phyloP scores from a whole-genome alignment of 176 grass and related monocot genomes.

The Ananas comosus region DNA sequence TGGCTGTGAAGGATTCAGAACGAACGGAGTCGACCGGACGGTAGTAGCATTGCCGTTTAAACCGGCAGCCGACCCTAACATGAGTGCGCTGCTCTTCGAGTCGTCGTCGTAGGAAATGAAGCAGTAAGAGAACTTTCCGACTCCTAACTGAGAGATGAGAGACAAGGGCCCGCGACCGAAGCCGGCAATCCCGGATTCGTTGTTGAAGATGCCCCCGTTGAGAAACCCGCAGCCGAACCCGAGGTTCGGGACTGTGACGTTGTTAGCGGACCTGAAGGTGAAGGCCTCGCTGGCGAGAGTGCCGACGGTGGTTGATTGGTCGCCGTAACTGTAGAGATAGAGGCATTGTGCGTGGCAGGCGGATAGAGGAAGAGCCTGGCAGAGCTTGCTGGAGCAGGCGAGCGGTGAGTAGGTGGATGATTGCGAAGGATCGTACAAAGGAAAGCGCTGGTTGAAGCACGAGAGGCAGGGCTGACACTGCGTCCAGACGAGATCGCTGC shows the following conservation, averaged over 20 bases:
- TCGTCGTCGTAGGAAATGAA: slow-evolving; percentile 25
- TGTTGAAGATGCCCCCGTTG: slow-evolving; percentile 15
- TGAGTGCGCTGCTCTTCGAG: slow-evolving; percentile 22
- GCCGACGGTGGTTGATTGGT: slow-evolving; percentile 28
- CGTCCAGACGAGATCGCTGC: slow-evolving; percentile 57
- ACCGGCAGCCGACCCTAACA: slow-evolving; percentile 43
- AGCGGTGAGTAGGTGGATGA: slow-evolving; percentile 34
- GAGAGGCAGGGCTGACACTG: slow-evolving; percentile 11
- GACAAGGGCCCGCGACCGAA: slow-evolving; percentile 39
- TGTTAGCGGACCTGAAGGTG: slow-evolving; percentile 21
- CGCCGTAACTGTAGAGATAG: slow-evolving; percentile 43
- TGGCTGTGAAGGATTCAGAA: neutral
- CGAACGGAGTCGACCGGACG: slow-evolving; percentile 23
- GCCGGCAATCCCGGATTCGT: slow-evolving; percentile 34
- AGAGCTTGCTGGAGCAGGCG: slow-evolving; percentile 22
- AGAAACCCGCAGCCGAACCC: slow-evolving; percentile 43
- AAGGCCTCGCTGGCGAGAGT: slow-evolving; percentile 52
- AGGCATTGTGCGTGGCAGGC: slow-evolving; percentile 17
- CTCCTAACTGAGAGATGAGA: slow-evolving; percentile 36
- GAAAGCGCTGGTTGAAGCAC: neutral
- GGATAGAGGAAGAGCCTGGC: neutral
- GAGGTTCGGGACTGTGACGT: neutral
- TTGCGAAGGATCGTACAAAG: slow-evolving; percentile 13
- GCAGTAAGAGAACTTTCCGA: slow-evolving; percentile 62
- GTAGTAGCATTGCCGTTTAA: slow-evolving; percentile 10